phyloP scores from a whole-genome alignment of 2,329 filamentous ascomycete species.

The Pestalotiopsis sp. region DNA sequence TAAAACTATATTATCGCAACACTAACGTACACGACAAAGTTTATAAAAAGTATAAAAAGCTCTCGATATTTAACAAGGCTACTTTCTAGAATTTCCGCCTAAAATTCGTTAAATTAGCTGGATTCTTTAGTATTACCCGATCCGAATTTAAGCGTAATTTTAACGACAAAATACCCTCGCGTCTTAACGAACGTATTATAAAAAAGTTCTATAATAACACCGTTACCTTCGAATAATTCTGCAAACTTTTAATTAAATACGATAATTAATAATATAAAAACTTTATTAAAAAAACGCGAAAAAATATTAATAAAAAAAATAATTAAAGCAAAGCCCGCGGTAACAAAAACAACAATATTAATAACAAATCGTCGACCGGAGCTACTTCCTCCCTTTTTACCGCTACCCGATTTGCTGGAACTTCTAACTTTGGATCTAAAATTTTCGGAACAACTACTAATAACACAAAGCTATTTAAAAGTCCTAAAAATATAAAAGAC shows the following conservation, averaged over 20 bases:
- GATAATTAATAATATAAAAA: conserved; percentile 8
- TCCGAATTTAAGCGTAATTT: neutral
- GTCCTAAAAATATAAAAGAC: neutral
- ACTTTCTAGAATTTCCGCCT: neutral
- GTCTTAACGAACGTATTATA: neutral
- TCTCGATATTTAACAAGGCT: neutral
- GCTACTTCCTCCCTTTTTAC: no score
- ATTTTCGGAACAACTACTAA: neutral
- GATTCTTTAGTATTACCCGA: neutral
- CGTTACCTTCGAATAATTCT: neutral
- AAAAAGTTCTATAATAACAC: neutral
- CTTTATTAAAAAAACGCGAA: neutral
- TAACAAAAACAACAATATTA: no score
- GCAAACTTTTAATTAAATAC: neutral
- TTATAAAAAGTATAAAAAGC: neutral
- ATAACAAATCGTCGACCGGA: no score
- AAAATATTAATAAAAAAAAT: neutral
- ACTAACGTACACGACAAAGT: neutral
- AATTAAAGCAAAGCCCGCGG: no score
- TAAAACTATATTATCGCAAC: neutral
- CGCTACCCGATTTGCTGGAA: no score
- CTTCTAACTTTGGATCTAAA: no score
- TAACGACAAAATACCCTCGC: neutral
- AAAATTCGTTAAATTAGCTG: neutral
- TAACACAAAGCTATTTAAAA: neutral